Evolutionary conservation across 2,329 filamentous ascomycete genomes (phyloP), one percentile per base, ranked within the genome.

Genomic region (Nothophoma quercina): DNA sequence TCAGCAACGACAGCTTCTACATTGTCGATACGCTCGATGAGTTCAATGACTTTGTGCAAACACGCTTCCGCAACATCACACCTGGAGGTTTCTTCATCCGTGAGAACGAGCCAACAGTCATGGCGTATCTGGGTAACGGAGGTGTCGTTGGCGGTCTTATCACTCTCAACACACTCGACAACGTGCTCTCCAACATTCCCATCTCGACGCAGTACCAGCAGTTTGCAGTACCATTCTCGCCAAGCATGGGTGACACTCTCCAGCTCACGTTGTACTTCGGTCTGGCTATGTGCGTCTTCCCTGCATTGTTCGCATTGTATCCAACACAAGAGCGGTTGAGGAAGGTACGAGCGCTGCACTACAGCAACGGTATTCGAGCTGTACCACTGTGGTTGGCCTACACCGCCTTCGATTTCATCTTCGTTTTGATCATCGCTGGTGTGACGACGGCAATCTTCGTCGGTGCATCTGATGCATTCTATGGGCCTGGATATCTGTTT

Each of bases 131-230:
- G 53, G 89, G 83, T 10, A 87, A 90, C 62, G 75, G 81, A 8
- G 79, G 83, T 5, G 77, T 93, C 19, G 82, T 85, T 16, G 77
- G 77, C 32, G 61, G 91, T 84, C 77, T 97, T 83, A 70, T 97
- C 85, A 68, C 88, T 79, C 81, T 97, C 80, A 95, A 97, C 90
- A 81, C 97, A 85, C 79, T 98, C 85, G 75, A 97, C 91, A 45
- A 90, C 84, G 67, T 91, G 16, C 72, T 93, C 18, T 82, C 84
- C 18, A 87, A 89, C 48, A 82, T 84, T 5, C 83, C 84, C 2
- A 92, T 96, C 55, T 80, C 82, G 2, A 89, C 88, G 1, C 83
- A 85, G 41, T 96, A 88, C 73, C 83, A 89, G 40, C 77, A 84
- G 10, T 96, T 97, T 65, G 90, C 90, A 58, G 82, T 85, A 0